Base-by-base conservation (phyloP, 805 yeast species). In the Lipomyces anomalus region DNA sequence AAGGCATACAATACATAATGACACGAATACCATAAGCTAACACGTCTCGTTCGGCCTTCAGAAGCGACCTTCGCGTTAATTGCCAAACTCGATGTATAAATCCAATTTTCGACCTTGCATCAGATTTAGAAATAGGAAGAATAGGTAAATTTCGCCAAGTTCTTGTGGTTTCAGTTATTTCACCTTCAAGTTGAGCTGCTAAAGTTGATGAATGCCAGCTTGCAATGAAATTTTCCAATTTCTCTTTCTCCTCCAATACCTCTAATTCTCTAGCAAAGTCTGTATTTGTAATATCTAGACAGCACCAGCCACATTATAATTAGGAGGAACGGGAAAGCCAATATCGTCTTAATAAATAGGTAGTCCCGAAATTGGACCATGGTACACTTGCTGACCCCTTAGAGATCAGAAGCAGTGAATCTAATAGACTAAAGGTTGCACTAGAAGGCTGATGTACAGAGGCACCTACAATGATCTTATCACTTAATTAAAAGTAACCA, bases 361-460 rank as follows among this genome's bases (percentile, higher is more conserved):
- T 59, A 60, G 4, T 43, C 49, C 3, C 35, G 38, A 17, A 60
- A 38, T 30, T 44, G 29, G 29, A 4, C 61, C 66, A 18, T 21
- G 28, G 32, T 47, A 46, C 6, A 39, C 49, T 43, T 45, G 47
- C 18, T 55, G 43, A 23, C 59, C 55, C 5, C 67, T 65, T n/a
- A n/a, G n/a, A n/a, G n/a, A n/a, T n/a, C n/a, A n/a, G n/a, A n/a
- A n/a, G n/a, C n/a, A n/a, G n/a, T n/a, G n/a, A 51, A 46, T 63
- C 65, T 47, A 59, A 65, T 38, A 59, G 52, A 30, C 62, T 57
- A 44, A 66, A 65, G 17, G 63, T 59, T 0, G 59, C 55, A 6
- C 66, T 54, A 1, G 66, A 61, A 11, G 69, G 69, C 55, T 66
- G 70, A 52, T 67, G 71, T 38, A 67, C 67, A 11, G 71, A 38